phyloP scores from a whole-genome alignment of 225 moss, liverwort and hornwort genomes.

The Marchantia paleacea region DNA sequence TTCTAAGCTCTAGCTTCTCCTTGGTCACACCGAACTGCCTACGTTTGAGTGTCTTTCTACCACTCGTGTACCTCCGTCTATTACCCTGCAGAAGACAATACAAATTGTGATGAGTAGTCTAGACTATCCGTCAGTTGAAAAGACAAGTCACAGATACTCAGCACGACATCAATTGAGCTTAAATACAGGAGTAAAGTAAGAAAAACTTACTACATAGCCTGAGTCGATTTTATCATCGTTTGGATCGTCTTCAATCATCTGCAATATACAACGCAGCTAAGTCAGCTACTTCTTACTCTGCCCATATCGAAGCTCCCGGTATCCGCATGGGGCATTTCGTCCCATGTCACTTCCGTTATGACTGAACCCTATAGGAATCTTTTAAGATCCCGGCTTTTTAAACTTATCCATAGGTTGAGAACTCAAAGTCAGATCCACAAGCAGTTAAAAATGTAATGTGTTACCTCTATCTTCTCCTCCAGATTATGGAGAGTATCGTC shows the following conservation, averaged over 20 bases:
- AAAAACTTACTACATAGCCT: slow-evolving; percentile 30
- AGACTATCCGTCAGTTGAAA: background rate
- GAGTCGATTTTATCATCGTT: background rate
- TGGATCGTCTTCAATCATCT: background rate
- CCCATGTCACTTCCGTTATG: background rate
- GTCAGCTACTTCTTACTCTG: background rate
- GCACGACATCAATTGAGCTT: background rate
- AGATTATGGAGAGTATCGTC: slow-evolving; percentile 55
- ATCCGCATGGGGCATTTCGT: background rate
- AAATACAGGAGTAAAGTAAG: background rate
- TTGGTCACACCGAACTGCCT: slow-evolving; percentile 40
- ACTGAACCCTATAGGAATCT: background rate
- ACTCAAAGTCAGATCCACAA: background rate
- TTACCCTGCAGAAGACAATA: slow-evolving; percentile 53
- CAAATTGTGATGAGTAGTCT: background rate
- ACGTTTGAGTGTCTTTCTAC: slow-evolving; percentile 7
- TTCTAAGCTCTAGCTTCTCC: slow-evolving; percentile 42
- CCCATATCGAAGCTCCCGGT: background rate
- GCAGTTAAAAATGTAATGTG: background rate
- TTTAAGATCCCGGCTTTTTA: background rate
- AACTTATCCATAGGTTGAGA: background rate
- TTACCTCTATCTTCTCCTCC: slow-evolving; percentile 71
- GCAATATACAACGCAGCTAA: background rate
- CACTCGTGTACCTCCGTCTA: slow-evolving; percentile 51
- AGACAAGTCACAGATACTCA: background rate